These are phyloP conservation scores for Cytospora mali DNA, from an alignment of 2,329 filamentous ascomycete species.

Conservation along the genomic window DNA sequence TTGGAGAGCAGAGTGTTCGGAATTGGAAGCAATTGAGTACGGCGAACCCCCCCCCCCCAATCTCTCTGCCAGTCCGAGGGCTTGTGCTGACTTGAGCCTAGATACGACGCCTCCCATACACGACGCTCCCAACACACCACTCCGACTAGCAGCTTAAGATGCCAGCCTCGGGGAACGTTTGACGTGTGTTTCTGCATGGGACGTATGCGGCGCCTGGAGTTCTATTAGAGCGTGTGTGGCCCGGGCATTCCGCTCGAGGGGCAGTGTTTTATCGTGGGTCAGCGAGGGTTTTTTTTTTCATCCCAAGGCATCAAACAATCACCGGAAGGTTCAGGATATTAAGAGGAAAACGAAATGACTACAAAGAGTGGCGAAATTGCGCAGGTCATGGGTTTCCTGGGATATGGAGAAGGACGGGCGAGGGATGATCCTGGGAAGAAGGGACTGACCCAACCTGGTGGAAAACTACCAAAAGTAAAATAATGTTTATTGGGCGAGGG, in stretches of 20 bases:
- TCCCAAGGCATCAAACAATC: not conserved
- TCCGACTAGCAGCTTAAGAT: not conserved
- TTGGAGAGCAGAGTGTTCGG: not conserved
- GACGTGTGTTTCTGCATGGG: not conserved
- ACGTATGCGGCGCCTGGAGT: not conserved
- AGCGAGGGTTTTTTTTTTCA: not conserved
- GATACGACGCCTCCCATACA: not conserved
- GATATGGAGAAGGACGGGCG: not conserved
- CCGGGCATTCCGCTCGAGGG: not conserved
- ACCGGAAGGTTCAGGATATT: not conserved
- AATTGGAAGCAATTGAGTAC: not conserved
- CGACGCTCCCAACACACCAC: not conserved
- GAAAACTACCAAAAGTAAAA: not conserved
- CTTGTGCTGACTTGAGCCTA: not conserved
- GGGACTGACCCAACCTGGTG: slow-evolving; percentile 1
- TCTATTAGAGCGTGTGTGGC: not conserved
- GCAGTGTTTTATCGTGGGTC: not conserved
- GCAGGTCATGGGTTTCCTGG: not conserved
- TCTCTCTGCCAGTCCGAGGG: not conserved
- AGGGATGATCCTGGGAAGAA: not conserved
- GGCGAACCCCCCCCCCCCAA: too few species aligned
- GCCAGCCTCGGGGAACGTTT: not conserved
- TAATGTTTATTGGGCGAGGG: slow-evolving; percentile 1
- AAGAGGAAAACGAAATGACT: not conserved
- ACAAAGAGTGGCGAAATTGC: not conserved